These are phyloP conservation scores for Claviceps arundinis DNA, from an alignment of 2,329 filamentous ascomycete genomes.

Conservation along the genomic window DNA sequence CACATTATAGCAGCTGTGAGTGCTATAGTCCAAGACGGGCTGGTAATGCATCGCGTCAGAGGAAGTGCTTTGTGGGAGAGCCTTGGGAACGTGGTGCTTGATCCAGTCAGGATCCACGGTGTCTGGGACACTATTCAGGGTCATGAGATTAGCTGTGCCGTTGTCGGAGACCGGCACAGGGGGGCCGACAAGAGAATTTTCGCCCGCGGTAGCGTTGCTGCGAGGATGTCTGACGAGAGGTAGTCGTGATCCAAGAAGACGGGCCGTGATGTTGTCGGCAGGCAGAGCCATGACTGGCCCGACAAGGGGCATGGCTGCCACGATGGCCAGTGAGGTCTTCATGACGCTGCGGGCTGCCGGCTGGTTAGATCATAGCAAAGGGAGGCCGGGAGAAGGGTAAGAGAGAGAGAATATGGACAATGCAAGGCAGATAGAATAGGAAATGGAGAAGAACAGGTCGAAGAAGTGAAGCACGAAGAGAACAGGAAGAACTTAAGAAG, in stretches of 20 bases:
- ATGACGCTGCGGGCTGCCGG: background rate
- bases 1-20: conserved; percentile 11
- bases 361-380: background rate
- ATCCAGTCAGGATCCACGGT: too few relatives aligned
- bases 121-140: too few relatives aligned
- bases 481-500: background rate
- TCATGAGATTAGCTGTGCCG: too few relatives aligned
- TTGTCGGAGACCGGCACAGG: too few relatives aligned
- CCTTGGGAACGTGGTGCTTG: background rate
- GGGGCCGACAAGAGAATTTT: background rate
- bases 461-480: background rate
- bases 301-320: background rate
- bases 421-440: background rate
- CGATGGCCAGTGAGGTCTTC: background rate
- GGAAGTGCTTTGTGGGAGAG: conserved; percentile 3
- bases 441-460: background rate
- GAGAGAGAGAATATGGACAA: background rate
- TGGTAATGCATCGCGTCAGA: conserved; percentile 3
- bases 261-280: background rate
- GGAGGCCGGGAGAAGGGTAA: too few relatives aligned
- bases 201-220: background rate
- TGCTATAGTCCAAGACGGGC: conserved; percentile 8
- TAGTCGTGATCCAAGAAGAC: background rate
- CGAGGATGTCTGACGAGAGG: background rate
- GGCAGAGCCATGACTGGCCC: background rate